These are phyloP conservation scores for Ampelomyces quisqualis DNA, from an alignment of 2,329 filamentous ascomycete genomes.

Conservation along the genomic window DNA sequence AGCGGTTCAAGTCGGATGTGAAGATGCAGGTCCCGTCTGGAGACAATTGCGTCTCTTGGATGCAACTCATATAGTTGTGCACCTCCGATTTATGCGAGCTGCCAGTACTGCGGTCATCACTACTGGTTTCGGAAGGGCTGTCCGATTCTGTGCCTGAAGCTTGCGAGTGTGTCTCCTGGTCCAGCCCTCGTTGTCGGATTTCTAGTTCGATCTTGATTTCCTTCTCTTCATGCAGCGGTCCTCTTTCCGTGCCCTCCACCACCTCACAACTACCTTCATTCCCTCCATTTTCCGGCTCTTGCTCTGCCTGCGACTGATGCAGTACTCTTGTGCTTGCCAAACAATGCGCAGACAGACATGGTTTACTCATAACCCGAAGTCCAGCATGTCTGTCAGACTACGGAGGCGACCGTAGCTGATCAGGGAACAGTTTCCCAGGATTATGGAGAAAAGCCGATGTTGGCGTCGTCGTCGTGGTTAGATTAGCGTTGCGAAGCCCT, in stretches of 20 bases:
- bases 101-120: not conserved
- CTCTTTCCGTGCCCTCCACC: not conserved
- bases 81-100: not conserved
- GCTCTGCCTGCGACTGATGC: constrained; percentile 2
- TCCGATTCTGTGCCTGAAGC: constrained; percentile 3
- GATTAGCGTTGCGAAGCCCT: too few species aligned
- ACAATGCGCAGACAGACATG: constrained; percentile 18
- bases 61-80: constrained; percentile 29
- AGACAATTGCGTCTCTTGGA: constrained; percentile 35
- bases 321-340: constrained; percentile 23
- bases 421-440: not conserved
- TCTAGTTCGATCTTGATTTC: constrained; percentile 1
- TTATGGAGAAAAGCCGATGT: not conserved
- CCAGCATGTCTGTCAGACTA: constrained; percentile 1
- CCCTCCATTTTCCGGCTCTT: not conserved
- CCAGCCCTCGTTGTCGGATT: too few species aligned
- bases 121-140: not conserved
- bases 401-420: too few species aligned
- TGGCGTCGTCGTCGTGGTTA: too few species aligned
- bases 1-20: constrained; percentile 55
- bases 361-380: constrained; percentile 14
- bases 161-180: too few species aligned
- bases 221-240: too few species aligned
- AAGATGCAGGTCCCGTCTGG: constrained; percentile 60
- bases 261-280: not conserved